Evolutionary conservation across 2,329 filamentous ascomycete species (phyloP), one percentile per base, ranked within the genome.

Genomic region (Cercospora janseana): DNA sequence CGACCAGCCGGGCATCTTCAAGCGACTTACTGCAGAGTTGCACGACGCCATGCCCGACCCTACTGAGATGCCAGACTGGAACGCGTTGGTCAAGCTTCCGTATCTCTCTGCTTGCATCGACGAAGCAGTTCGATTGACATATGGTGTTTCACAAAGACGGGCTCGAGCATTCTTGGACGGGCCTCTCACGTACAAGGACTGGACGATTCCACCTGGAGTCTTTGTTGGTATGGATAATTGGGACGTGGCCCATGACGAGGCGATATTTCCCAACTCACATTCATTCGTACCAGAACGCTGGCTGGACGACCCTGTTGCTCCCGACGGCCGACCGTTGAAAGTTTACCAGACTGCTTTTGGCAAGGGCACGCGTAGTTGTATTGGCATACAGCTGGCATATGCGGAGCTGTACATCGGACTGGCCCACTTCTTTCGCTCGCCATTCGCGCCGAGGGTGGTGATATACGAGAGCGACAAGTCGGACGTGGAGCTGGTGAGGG

Each of bases 21-120:
- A 63, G 4, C 68, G 60, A 32, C 56, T 77, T 6, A 66, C 69
- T 27, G 51, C 52, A 4, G 75, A 77, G 53, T 55, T 77, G 2
- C 16, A 35, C n/a, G 23, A 20, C 5, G 53, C 56, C 8, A 52
- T 52, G 6, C 55, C 57, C 8, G 47, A 56, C 21, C 24, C 47
- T 13, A 31, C 20, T 10, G 8, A 28, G 5, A 46, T 52, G 18
- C 50, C 54, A 6, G 20, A 32, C 8, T 40, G 44, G 44, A 44
- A 54, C 34, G 29, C 40, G 26, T 42, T 59, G 13, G 50, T 51
- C 42, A 54, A 40, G 12, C 47, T 59, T 6, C 46, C 55, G 20
- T 59, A 56, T 32, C 45, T 59, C 27, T 44, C 28, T 15, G 55
- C 46, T 20, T 50, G 52, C 40, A 44, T 53, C 21, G 49, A 52